Evolutionary conservation across 495 filamentous ascomycete genomes (phyloP).

Genomic region (Talaromyces proteolyticus): DNA sequence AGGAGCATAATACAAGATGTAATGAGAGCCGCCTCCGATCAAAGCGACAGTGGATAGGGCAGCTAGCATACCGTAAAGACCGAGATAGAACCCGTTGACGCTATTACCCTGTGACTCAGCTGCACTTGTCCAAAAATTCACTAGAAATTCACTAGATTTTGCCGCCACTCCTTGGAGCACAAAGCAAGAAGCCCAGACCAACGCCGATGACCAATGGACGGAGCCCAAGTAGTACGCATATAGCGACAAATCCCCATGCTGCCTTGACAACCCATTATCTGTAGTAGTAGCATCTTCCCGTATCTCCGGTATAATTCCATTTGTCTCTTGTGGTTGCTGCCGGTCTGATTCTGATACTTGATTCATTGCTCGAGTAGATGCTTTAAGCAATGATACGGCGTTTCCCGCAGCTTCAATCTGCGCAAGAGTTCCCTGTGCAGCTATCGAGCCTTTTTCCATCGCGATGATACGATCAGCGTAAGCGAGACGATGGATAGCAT

Average conservation of each 20-base stretch:
- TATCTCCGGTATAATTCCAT: not conserved
- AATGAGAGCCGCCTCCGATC: slow-evolving; percentile 24
- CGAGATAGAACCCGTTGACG: slow-evolving; percentile 44
- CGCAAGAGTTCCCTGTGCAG: slow-evolving; percentile 46
- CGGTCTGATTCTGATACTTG: not conserved
- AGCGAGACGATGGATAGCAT: slow-evolving; percentile 36
- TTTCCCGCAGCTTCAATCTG: slow-evolving; percentile 23
- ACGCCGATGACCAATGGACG: slow-evolving; percentile 1
- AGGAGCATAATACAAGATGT: slow-evolving; percentile 1
- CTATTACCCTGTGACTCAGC: not conserved
- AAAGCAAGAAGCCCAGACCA: not conserved
- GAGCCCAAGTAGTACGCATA: slow-evolving; percentile 52
- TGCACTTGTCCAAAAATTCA: slow-evolving; percentile 1
- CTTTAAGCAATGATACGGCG: too few species aligned
- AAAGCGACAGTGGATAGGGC: slow-evolving; percentile 34
- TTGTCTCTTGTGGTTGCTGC: not conserved
- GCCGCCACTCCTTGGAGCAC: not conserved
- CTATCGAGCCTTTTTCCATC: slow-evolving; percentile 36
- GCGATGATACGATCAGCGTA: slow-evolving; percentile 48
- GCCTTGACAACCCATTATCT: slow-evolving; percentile 23
- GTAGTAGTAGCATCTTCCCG: not conserved
- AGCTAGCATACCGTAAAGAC: slow-evolving; percentile 50
- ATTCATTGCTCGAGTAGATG: too few species aligned
- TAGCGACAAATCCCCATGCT: slow-evolving; percentile 46
- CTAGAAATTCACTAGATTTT: slow-evolving; percentile 1